Conservation (phyloP, 1,139 yeast genomes). For the Diutina mesorugosa region DNA sequence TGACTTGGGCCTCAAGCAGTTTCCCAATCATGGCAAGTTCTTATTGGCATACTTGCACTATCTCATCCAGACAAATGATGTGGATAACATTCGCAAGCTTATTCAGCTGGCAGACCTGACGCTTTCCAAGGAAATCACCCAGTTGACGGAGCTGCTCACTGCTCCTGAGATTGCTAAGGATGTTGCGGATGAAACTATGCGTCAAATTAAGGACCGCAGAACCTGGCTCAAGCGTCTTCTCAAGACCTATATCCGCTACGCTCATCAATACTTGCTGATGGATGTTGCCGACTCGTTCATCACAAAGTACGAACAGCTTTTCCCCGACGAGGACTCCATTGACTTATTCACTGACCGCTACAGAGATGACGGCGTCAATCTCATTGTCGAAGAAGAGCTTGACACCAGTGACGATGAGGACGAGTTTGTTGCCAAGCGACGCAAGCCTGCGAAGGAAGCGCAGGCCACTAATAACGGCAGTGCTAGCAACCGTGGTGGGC, state of each 20-base stretch:
- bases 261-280: slow-evolving; percentile 44
- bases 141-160: slow-evolving; percentile 7
- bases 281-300: slow-evolving; percentile 57
- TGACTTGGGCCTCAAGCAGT: slow-evolving; percentile 65
- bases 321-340: slow-evolving; percentile 45
- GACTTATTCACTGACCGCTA: slow-evolving; percentile 33
- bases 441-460: slow-evolving; percentile 7
- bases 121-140: slow-evolving; percentile 22
- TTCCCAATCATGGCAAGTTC: slow-evolving; percentile 44
- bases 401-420: slow-evolving; percentile 5
- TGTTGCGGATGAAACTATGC: slow-evolving; percentile 10
- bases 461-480: background rate
- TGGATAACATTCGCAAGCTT: slow-evolving; percentile 68
- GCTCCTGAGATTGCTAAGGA: slow-evolving; percentile 11
- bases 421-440: slow-evolving; percentile 5
- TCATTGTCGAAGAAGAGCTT: slow-evolving; percentile 19
- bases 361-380: slow-evolving; percentile 26
- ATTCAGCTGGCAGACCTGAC: slow-evolving; percentile 46
- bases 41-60: slow-evolving; percentile 62
- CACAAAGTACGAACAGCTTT: slow-evolving; percentile 48
- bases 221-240: slow-evolving; percentile 16
- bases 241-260: slow-evolving; percentile 12
- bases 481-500: background rate
- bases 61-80: slow-evolving; percentile 59
- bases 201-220: slow-evolving; percentile 12